These are phyloP conservation scores for Nothophaeocryptopus gaeumannii DNA, from an alignment of 2,329 filamentous ascomycete species.

Conservation along the genomic window DNA sequence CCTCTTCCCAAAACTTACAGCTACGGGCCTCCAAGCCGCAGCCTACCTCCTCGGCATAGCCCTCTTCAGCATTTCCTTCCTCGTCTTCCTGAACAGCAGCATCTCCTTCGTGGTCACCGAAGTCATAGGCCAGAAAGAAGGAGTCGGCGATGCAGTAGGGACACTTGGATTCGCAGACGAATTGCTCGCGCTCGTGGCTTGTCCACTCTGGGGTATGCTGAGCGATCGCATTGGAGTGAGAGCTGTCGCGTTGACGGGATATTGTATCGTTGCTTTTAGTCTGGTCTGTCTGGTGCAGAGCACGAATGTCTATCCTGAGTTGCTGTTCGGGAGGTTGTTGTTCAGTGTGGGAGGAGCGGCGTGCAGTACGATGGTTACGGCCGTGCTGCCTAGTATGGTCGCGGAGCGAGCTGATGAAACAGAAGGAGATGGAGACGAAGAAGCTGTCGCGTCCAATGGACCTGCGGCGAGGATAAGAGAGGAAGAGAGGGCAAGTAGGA, in stretches of 20 bases:
- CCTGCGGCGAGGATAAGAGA: constrained; percentile 23
- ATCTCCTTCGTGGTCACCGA: constrained; percentile 83
- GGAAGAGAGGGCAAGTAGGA: constrained; percentile 32
- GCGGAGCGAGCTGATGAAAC: constrained; percentile 22
- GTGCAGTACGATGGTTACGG: constrained; percentile 89
- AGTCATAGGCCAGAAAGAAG: constrained; percentile 68
- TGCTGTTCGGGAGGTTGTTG: constrained; percentile 77
- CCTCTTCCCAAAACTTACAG: constrained; percentile 47
- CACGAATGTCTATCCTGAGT: constrained; percentile 79
- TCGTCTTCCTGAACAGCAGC: constrained; percentile 83
- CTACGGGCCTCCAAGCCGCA: constrained; percentile 55
- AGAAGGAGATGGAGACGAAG: constrained; percentile 10
- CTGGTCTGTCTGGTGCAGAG: constrained; percentile 82
- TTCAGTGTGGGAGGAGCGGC: constrained; percentile 94
- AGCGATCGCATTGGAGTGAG: constrained; percentile 76
- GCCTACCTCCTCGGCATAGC: constrained; percentile 80
- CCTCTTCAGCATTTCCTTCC: constrained; percentile 83
- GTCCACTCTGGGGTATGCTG: constrained; percentile 73
- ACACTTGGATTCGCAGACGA: constrained; percentile 84
- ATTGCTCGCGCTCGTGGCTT: constrained; percentile 75
- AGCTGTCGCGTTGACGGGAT: constrained; percentile 65
- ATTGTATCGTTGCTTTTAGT: constrained; percentile 73
- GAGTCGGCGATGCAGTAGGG: constrained; percentile 76
- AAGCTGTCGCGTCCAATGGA: constrained; percentile 19
- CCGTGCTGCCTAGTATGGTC: constrained; percentile 75